phyloP scores from a whole-genome alignment of 139 green algal genomes.

The Asterochloris sp. region DNA sequence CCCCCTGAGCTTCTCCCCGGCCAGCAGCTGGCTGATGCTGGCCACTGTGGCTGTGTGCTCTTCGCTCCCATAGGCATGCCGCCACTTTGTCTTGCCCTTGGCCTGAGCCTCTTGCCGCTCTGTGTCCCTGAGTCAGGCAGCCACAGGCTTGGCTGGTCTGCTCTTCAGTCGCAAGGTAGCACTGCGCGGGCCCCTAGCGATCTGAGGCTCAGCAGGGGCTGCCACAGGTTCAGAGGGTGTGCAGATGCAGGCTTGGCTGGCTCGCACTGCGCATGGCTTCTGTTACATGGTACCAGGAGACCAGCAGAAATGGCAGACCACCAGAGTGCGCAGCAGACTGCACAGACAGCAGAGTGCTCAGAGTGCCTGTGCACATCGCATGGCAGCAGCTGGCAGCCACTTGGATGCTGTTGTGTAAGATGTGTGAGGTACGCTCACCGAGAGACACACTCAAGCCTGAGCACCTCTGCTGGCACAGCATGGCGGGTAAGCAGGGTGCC shows the following conservation, averaged over 20 bases:
- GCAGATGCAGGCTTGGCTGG: too few relatives aligned
- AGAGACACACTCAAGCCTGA: conserved; percentile 13
- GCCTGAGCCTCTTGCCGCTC: conserved; percentile 3
- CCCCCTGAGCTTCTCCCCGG: conserved; percentile 5
- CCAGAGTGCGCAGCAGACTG: neutral
- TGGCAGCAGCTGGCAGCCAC: neutral
- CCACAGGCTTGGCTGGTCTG: neutral
- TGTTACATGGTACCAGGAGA: neutral
- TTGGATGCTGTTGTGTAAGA: neutral
- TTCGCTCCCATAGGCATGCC: neutral
- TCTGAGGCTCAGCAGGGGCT: too few relatives aligned
- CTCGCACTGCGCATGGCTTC: neutral
- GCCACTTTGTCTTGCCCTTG: neutral
- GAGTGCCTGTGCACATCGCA: too few relatives aligned
- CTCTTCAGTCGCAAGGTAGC: neutral
- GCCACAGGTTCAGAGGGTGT: too few relatives aligned
- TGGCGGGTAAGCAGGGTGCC: neutral
- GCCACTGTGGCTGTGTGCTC: conserved; percentile 1
- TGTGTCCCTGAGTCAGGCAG: neutral
- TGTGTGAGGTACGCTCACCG: neutral
- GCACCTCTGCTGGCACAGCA: neutral
- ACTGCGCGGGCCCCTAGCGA: too few relatives aligned
- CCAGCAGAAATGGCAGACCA: neutral
- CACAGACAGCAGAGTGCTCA: too few relatives aligned
- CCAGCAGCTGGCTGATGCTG: neutral